Conservation (phyloP, 1,284 basidiomycete genomes). For the Ceratobasidium sp. region DNA sequence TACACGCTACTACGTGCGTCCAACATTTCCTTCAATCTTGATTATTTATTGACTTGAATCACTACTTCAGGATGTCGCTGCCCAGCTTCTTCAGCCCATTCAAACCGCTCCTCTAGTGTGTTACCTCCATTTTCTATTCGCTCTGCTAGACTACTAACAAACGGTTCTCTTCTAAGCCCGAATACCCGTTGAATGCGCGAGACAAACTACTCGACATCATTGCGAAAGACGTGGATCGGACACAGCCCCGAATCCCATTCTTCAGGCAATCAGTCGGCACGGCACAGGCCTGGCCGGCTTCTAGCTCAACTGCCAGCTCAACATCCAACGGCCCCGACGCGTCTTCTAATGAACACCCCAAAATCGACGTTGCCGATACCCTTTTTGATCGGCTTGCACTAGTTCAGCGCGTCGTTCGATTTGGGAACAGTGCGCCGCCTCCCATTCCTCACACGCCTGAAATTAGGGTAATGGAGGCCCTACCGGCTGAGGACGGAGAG, state of each 20-base stretch:
- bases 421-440: constrained; percentile 29
- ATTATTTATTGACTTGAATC: constrained; percentile 11
- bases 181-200: constrained; percentile 47
- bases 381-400: constrained; percentile 43
- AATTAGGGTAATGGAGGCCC: constrained; percentile 40
- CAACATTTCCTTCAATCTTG: constrained; percentile 12
- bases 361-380: constrained; percentile 39
- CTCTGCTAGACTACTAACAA: neutral
- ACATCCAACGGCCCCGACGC: constrained; percentile 16
- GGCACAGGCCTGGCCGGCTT: constrained; percentile 17
- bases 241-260: constrained; percentile 50
- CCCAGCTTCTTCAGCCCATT: constrained; percentile 44
- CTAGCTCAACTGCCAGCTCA: neutral
- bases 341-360: constrained; percentile 1
- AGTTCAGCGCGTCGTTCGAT: constrained; percentile 37
- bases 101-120: constrained; percentile 43
- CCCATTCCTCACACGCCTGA: constrained; percentile 40
- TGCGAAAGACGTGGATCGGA: constrained; percentile 52
- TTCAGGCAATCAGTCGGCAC: constrained; percentile 47
- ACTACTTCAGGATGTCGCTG: constrained; percentile 39
- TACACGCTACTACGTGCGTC: constrained; percentile 45
- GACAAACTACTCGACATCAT: constrained; percentile 52
- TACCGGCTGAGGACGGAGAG: constrained; percentile 3
- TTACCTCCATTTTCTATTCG: neutral
- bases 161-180: constrained; percentile 40